phyloP scores from a whole-genome alignment of 257 asterid genomes.

The Ajuga chamaepitys region DNA sequence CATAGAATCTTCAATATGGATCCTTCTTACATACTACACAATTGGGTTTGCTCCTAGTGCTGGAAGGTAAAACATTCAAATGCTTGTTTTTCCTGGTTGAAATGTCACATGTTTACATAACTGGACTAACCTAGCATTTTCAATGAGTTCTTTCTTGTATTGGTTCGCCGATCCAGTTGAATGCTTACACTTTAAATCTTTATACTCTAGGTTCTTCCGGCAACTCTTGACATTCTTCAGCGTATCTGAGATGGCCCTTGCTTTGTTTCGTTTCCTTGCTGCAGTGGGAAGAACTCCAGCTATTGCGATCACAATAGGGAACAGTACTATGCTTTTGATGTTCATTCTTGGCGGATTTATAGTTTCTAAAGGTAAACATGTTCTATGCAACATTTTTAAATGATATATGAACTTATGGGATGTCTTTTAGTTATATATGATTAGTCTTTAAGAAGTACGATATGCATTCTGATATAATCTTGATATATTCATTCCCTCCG shows the following conservation, averaged over 20 bases:
- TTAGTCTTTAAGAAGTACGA: neutral
- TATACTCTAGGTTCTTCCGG: constrained; percentile 34
- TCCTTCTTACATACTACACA: constrained; percentile 35
- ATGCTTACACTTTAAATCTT: neutral
- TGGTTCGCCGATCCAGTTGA: neutral
- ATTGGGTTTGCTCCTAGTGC: constrained; percentile 46
- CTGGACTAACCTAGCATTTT: too few species aligned
- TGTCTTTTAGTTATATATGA: neutral
- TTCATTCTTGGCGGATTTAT: constrained; percentile 43
- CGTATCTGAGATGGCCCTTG: constrained; percentile 39
- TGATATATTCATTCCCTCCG: neutral
- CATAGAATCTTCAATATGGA: constrained; percentile 32
- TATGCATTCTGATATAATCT: too few species aligned
- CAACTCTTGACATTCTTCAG: constrained; percentile 37
- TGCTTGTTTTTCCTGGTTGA: neutral
- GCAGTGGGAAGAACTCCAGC: constrained; percentile 45
- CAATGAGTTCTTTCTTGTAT: too few species aligned
- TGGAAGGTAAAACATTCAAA: constrained; percentile 19
- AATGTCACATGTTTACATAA: too few species aligned
- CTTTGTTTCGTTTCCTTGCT: constrained; percentile 38
- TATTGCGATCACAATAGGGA: constrained; percentile 34
- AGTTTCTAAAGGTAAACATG: constrained; percentile 43
- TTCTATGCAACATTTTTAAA: too few species aligned
- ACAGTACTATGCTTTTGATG: constrained; percentile 30
- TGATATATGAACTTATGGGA: too few species aligned